Percentiles rank a stretch among this genome's conserved stretches.
These are phyloP conservation scores for Talaromyces verruculosus DNA, from an alignment of 2,329 filamentous ascomycete species.

Conservation along the genomic window DNA sequence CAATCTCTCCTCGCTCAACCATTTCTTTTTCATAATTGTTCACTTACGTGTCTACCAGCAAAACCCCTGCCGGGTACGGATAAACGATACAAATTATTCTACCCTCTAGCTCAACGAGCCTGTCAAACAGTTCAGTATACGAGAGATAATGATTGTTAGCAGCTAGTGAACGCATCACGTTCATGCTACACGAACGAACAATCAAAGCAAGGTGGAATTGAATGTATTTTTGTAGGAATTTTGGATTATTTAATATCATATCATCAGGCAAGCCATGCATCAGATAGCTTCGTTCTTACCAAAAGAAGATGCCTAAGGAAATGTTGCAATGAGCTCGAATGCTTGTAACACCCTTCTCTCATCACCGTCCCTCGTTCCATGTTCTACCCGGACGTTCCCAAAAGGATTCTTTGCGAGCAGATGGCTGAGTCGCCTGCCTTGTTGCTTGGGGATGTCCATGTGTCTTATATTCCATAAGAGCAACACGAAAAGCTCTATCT, in stretches of 20 bases:
- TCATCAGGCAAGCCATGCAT: neutral
- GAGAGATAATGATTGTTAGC: neutral
- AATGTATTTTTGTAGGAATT: neutral
- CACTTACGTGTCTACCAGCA: neutral
- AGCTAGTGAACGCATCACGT: neutral
- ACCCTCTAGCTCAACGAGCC: neutral
- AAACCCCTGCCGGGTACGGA: neutral
- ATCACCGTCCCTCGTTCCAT: too few relatives aligned
- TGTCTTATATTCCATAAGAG: too few relatives aligned
- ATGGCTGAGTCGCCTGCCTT: too few relatives aligned
- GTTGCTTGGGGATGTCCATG: too few relatives aligned
- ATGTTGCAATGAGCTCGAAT: neutral
- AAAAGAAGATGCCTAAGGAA: neutral
- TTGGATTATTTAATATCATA: neutral
- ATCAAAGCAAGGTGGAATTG: neutral
- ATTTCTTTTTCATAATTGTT: neutral
- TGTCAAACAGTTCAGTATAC: neutral
- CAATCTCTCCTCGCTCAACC: neutral
- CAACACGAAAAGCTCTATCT: too few relatives aligned
- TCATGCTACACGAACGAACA: neutral
- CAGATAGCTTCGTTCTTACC: neutral
- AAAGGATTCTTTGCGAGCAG: too few relatives aligned
- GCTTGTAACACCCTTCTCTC: too few relatives aligned
- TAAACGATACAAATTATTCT: neutral
- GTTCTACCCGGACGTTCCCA: too few relatives aligned